These are phyloP conservation scores for Dacryopinax primogenitus DNA, from an alignment of 768 basidiomycete genomes.

Conservation along the genomic window DNA sequence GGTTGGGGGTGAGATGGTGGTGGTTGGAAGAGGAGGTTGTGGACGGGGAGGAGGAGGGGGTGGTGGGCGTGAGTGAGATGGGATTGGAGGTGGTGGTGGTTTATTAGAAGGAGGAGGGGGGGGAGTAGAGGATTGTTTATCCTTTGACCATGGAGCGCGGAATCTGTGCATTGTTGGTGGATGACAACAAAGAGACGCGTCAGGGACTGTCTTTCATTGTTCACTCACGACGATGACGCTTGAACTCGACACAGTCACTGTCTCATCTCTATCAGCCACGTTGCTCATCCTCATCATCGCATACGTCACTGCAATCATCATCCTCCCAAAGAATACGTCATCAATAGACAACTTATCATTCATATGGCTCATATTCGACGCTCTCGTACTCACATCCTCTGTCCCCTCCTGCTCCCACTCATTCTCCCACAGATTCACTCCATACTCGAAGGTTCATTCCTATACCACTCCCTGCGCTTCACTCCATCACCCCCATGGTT, in stretches of 20 bases:
- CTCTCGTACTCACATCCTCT: neutral
- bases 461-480: conserved; percentile 43
- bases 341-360: neutral
- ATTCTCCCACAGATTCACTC: conserved; percentile 42
- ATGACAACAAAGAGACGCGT: too few species aligned
- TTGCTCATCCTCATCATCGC: neutral
- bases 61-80: too few species aligned
- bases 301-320: neutral
- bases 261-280: neutral
- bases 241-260: neutral
- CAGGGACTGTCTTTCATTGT: neutral
- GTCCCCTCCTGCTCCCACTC: neutral
- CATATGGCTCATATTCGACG: neutral
- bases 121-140: too few species aligned
- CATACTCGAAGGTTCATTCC: conserved; percentile 64
- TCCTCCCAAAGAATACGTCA: neutral
- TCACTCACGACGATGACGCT: too few species aligned
- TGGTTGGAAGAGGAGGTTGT: too few species aligned
- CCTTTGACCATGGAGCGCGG: too few species aligned
- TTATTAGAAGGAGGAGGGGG: too few species aligned
- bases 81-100: too few species aligned
- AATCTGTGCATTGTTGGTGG: too few species aligned
- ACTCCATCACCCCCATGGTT: neutral
- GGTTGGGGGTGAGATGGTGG: conserved; percentile 15
- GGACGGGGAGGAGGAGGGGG: neutral